phyloP scores from a whole-genome alignment of 352 stramenopile genomes.

The Phytophthora sp. region DNA sequence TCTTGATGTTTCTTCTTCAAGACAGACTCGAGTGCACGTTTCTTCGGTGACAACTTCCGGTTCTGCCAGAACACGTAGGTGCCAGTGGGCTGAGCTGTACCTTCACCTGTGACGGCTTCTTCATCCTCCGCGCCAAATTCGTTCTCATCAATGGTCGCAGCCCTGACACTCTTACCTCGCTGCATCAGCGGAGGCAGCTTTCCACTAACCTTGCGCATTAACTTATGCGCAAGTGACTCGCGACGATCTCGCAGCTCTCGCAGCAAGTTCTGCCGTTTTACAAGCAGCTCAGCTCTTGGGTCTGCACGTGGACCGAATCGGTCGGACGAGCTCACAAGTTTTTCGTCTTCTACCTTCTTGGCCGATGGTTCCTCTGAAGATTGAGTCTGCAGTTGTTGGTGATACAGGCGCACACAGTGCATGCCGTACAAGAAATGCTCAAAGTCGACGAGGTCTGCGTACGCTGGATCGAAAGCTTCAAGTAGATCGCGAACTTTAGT shows the following conservation, averaged over 20 bases:
- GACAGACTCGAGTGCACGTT: slow-evolving; percentile 63
- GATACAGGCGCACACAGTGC: slow-evolving; percentile 70
- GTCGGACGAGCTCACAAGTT: slow-evolving; percentile 59
- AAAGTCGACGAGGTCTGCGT: slow-evolving; percentile 80
- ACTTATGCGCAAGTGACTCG: slow-evolving; percentile 72
- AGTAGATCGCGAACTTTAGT: slow-evolving; percentile 58
- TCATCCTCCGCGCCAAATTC: not conserved
- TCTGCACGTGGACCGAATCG: slow-evolving; percentile 60
- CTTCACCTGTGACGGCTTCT: not conserved
- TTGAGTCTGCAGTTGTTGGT: slow-evolving; percentile 59
- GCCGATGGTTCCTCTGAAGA: not conserved
- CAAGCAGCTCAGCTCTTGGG: slow-evolving; percentile 56
- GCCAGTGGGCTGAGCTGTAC: slow-evolving; percentile 38
- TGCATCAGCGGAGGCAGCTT: slow-evolving; percentile 52
- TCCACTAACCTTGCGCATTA: slow-evolving; percentile 64
- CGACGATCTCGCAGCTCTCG: slow-evolving; percentile 74
- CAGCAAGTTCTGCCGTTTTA: slow-evolving; percentile 78
- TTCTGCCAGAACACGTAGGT: slow-evolving; percentile 71
- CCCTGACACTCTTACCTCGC: slow-evolving; percentile 26
- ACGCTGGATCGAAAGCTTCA: slow-evolving; percentile 62
- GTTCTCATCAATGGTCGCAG: slow-evolving; percentile 5
- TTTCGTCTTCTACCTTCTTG: slow-evolving; percentile 5
- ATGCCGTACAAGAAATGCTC: slow-evolving; percentile 86
- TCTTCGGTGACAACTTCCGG: slow-evolving; percentile 70
- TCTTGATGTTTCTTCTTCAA: slow-evolving; percentile 75